A percentile compares a stretch with the other conserved stretches of the same genome.
These are phyloP conservation scores for Eragrostis curvula DNA, from an alignment of 176 grass and related monocot species.

Conservation along the genomic window DNA sequence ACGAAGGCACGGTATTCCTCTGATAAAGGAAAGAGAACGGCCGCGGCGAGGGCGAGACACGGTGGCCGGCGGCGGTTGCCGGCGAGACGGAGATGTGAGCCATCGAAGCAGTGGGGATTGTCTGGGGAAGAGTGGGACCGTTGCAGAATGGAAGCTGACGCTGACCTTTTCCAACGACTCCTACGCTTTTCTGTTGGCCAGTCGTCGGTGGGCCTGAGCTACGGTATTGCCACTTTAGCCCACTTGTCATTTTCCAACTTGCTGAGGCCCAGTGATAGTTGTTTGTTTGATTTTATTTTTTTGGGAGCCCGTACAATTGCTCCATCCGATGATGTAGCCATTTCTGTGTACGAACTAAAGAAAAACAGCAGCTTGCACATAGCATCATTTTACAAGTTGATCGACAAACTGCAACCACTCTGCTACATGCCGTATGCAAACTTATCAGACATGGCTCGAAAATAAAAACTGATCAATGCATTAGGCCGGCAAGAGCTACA, in stretches of 20 bases:
- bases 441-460: not conserved
- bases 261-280: not conserved
- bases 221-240: too few species aligned
- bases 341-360: not conserved
- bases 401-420: not conserved
- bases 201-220: not conserved
- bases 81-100: constrained; percentile 20
- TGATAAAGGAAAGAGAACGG: not conserved
- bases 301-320: not conserved
- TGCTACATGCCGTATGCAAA: not conserved
- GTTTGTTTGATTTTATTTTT: not conserved
- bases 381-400: not conserved
- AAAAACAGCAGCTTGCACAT: not conserved
- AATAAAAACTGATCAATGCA: not conserved
- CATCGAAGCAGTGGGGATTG: constrained; percentile 20
- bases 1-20: not conserved
- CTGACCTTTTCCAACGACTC: not conserved
- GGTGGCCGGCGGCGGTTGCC: constrained; percentile 27
- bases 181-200: not conserved
- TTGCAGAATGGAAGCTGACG: not conserved
- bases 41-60: constrained; percentile 7
- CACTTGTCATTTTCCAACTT: not conserved
- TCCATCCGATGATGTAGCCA: not conserved
- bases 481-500: not conserved
- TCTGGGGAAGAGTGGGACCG: not conserved